phyloP scores from a whole-genome alignment of 2,329 filamentous ascomycete genomes.

The Chaetomiaceae sp. region DNA sequence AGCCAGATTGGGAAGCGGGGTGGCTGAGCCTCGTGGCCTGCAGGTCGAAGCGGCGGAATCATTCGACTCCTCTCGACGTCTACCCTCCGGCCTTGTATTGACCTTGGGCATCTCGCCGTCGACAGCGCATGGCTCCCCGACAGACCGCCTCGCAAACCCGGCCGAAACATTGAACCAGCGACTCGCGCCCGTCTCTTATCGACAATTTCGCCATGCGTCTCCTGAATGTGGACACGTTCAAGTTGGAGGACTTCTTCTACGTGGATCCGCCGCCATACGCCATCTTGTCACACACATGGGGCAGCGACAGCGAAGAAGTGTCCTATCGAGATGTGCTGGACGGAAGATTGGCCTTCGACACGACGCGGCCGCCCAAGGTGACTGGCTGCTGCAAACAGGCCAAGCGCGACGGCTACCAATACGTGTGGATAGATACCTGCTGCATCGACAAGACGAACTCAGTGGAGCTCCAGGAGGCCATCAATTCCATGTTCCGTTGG shows the following conservation, averaged over 20 bases:
- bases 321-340: constrained; percentile 19
- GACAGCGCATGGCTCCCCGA: too few relatives aligned
- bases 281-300: constrained; percentile 21
- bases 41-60: not conserved
- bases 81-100: not conserved
- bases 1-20: not conserved
- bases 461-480: constrained; percentile 25
- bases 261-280: constrained; percentile 11
- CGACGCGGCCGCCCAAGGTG: constrained; percentile 5
- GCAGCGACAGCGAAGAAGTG: constrained; percentile 15
- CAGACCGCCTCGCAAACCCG: too few relatives aligned
- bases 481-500: constrained; percentile 28
- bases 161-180: not conserved
- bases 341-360: not conserved
- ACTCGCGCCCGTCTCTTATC: not conserved
- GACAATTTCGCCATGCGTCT: constrained; percentile 17
- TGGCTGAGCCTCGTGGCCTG: not conserved
- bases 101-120: not conserved
- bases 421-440: constrained; percentile 28
- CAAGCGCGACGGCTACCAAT: constrained; percentile 10
- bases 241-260: constrained; percentile 18
- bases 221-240: constrained; percentile 18
- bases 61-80: not conserved
- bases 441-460: constrained; percentile 28
- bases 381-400: constrained; percentile 6